Percentiles rank a stretch among this genome's conserved stretches.
Evolutionary conservation across 139 green algal genomes (phyloP).

Genomic region (Eudorina sp.): DNA sequence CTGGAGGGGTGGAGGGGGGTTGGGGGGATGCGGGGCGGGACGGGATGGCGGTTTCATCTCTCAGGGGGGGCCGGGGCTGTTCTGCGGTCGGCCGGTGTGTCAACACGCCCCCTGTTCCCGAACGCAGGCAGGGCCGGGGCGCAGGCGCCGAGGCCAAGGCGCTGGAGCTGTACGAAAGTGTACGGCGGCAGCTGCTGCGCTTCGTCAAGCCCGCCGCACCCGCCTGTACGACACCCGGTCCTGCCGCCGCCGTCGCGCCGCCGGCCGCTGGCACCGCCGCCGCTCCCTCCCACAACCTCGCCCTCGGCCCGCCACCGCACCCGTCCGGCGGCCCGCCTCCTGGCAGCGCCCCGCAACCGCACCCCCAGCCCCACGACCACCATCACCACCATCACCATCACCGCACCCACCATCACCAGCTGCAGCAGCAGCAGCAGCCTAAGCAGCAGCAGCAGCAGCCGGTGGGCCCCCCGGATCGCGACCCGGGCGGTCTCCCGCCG

Average conservation of each 20-base stretch:
- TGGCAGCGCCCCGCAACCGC: not conserved
- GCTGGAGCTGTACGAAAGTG: constrained; percentile 39
- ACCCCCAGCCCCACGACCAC: not conserved
- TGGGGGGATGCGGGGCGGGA: not conserved
- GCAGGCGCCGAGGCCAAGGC: constrained; percentile 24
- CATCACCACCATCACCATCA: not conserved
- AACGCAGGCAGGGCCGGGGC: constrained; percentile 33
- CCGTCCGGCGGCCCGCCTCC: not conserved
- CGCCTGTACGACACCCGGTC: not conserved
- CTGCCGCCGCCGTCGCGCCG: not conserved
- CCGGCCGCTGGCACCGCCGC: not conserved
- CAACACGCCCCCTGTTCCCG: no score
- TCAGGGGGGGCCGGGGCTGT: no score
- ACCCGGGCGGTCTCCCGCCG: no score
- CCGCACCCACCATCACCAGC: not conserved
- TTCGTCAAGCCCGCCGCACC: not conserved
- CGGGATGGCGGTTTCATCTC: no score
- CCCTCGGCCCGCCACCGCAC: not conserved
- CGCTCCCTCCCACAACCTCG: not conserved
- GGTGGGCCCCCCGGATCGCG: no score
- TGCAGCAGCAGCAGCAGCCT: not conserved
- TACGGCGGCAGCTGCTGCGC: constrained; percentile 24
- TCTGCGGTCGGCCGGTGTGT: no score
- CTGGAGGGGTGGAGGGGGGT: not conserved
- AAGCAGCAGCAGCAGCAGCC: not conserved